phyloP scores from a whole-genome alignment of 2,329 filamentous ascomycete genomes.

The Talaromyces sp. region DNA sequence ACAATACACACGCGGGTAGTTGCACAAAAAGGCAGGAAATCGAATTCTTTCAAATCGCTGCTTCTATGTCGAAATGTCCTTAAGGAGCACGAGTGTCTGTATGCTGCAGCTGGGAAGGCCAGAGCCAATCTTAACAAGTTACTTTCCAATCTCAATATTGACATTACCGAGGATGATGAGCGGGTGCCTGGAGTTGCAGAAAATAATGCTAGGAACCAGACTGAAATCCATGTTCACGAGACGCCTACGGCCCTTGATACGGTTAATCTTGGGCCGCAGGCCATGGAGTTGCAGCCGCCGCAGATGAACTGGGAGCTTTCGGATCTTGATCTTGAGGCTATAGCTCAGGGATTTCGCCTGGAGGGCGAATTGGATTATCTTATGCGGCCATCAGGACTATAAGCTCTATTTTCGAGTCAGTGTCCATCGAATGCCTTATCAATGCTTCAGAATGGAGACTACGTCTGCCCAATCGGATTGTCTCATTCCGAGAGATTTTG shows the following conservation, averaged over 20 bases:
- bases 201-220: not conserved
- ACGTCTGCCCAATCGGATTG: not conserved
- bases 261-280: not conserved
- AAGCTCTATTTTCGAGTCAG: not conserved
- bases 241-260: not conserved
- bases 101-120: slow-evolving; percentile 27
- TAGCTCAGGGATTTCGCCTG: slow-evolving; percentile 30
- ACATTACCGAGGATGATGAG: slow-evolving; percentile 2
- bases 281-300: slow-evolving; percentile 11
- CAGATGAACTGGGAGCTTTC: slow-evolving; percentile 24
- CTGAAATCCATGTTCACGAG: slow-evolving; percentile 2
- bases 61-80: slow-evolving; percentile 24
- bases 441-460: too few relatives aligned
- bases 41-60: slow-evolving; percentile 31
- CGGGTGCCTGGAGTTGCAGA: not conserved
- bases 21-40: slow-evolving; percentile 27
- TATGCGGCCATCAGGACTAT: slow-evolving; percentile 23
- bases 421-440: too few relatives aligned
- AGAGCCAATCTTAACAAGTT: slow-evolving; percentile 25
- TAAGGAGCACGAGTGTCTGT: slow-evolving; percentile 21
- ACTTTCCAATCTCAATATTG: slow-evolving; percentile 21
- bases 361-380: slow-evolving; percentile 26
- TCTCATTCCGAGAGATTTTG: not conserved
- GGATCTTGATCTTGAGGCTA: slow-evolving; percentile 31
- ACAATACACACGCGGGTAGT: slow-evolving; percentile 58